A percentile compares a stretch with the other conserved stretches of the same genome.
phyloP scores from a whole-genome alignment of 2,329 filamentous ascomycete genomes.

The Exutisphaerella laricina region DNA sequence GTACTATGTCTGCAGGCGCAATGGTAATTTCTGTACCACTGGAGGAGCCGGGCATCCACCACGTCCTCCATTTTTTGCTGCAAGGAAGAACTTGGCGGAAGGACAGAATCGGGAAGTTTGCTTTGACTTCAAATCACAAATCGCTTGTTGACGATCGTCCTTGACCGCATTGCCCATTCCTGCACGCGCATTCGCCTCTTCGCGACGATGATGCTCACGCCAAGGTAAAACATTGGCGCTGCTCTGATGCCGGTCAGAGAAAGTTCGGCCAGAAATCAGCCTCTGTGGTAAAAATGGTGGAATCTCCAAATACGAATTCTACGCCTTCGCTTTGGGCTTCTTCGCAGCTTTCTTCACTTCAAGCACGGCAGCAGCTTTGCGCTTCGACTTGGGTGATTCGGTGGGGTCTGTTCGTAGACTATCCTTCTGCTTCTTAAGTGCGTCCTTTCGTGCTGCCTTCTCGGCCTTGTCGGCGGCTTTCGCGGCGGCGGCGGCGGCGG shows the following conservation, averaged over 20 bases:
- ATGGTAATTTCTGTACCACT: not conserved
- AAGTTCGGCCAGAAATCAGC: not conserved
- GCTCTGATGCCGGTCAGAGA: not conserved
- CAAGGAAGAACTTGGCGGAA: no score
- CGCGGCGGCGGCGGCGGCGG: constrained; percentile 19
- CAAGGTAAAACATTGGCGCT: not conserved
- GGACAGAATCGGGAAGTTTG: no score
- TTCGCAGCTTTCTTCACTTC: constrained; percentile 1
- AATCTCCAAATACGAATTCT: constrained; percentile 6
- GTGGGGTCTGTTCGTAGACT: constrained; percentile 12
- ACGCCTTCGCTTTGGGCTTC: constrained; percentile 5
- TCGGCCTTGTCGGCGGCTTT: constrained; percentile 21
- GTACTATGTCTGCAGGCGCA: constrained; percentile 1
- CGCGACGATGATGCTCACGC: no score
- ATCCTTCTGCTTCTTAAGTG: constrained; percentile 27
- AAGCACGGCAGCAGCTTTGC: not conserved
- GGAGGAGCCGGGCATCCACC: not conserved
- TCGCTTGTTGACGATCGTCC: not conserved
- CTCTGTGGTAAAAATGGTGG: not conserved
- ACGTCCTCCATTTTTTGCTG: not conserved
- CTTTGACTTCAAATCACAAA: constrained; percentile 13
- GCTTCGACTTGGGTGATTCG: not conserved
- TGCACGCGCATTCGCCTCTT: not conserved
- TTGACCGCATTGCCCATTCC: not conserved
- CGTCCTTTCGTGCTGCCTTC: constrained; percentile 24